These are phyloP conservation scores for Stygiomarasmius scandens DNA, from an alignment of 1,284 basidiomycete species.

Conservation along the genomic window DNA sequence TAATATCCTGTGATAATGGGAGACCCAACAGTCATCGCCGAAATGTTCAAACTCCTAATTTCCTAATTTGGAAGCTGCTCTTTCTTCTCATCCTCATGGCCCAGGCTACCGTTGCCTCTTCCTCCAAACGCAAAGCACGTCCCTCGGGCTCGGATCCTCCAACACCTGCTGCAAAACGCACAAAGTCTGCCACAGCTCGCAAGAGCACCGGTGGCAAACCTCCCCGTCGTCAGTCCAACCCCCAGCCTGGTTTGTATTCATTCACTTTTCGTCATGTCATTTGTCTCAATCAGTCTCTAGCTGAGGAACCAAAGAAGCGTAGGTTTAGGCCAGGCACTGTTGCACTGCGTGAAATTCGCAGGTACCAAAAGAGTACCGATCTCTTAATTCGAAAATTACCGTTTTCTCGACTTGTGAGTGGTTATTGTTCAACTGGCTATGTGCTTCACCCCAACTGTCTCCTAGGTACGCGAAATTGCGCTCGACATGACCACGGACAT, in stretches of 20 bases:
- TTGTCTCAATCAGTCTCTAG: conserved; percentile 14
- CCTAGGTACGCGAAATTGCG: conserved; percentile 93
- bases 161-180: conserved; percentile 48
- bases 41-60: conserved; percentile 10
- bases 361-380: conserved; percentile 93
- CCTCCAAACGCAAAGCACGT: conserved; percentile 43
- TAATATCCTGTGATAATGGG: conserved; percentile 70
- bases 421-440: neutral
- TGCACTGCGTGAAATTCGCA: conserved; percentile 89
- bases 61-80: conserved; percentile 12
- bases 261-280: conserved; percentile 1
- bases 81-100: conserved; percentile 41
- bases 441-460: conserved; percentile 13
- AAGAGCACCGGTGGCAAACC: conserved; percentile 72
- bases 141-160: conserved; percentile 45
- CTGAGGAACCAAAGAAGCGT: conserved; percentile 49
- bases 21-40: conserved; percentile 12
- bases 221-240: conserved; percentile 31
- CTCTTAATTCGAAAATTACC: conserved; percentile 86
- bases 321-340: conserved; percentile 86
- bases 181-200: conserved; percentile 64
- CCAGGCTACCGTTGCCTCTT: conserved; percentile 41
- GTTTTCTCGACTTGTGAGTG: conserved; percentile 84
- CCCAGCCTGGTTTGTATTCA: conserved; percentile 21
- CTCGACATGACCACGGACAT: conserved; percentile 81